Evolutionary conservation across 768 basidiomycete species (phyloP), one percentile per base, ranked within the genome.

Genomic region (Phylloporus rhodoxanthus): DNA sequence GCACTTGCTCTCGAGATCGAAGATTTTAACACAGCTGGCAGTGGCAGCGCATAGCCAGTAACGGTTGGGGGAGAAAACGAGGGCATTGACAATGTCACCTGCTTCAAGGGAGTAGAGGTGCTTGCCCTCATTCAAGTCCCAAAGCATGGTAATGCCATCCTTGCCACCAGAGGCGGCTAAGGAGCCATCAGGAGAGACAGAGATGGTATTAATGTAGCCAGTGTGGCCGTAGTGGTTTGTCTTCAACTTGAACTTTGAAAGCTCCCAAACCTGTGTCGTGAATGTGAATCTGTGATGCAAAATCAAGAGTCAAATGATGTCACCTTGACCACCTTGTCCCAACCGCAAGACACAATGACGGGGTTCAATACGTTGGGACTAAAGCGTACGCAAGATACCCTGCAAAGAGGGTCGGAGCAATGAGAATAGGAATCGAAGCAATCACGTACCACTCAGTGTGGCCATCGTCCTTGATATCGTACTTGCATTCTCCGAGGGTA

Each of bases 261-360:
- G 86, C 71, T 99, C 96, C 96, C 96, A 99, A 60, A 99, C 96
- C 95, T 99, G 63, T 69, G 68, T 68, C 70, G 72, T 69, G 9
- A 29, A 37, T 55, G 29, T 54, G 61, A 45, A 36, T 58, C 52
- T 52, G 14, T 0, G 19, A 36, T 19, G 5, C 5, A 8, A 23
- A 33, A 14, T 28, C 15, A 58, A 47, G 39, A 41, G 17, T 14
- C 14, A 34, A 45, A 13, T 65, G 25, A 25, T 23, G 84, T 73
- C 59, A 95, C 96, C 85, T 99, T 99, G 70, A 99, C 96, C 55
- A 97, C 92, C 79, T 97, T 98, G 79, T 99, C 96, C 96, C 96
- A 99, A 63, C 96, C 96, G 64, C 86, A 88, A 53, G 96, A 98
- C 51, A 99, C 96, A 65, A 98, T 98, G 66, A 98, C 95, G 50